A percentile compares a stretch with the other conserved stretches of the same genome.
phyloP scores from a whole-genome alignment of 2,329 filamentous ascomycete genomes.

The Calonectria ilicicola region DNA sequence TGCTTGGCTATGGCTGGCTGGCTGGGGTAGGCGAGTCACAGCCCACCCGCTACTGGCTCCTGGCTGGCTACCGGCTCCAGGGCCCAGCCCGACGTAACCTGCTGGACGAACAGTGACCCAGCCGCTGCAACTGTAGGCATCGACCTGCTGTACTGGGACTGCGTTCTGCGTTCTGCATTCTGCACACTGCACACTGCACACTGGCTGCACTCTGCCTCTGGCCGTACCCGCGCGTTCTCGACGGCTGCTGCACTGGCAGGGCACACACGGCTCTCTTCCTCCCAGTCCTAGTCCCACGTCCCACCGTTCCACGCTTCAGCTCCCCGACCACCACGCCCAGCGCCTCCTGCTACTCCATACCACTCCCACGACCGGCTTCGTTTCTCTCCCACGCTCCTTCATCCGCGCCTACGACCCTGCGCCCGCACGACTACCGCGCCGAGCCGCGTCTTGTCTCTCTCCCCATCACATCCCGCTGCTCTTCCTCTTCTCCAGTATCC shows the following conservation, averaged over 20 bases:
- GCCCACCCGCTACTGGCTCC: neutral
- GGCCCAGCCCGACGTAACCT: neutral
- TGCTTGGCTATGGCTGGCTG: neutral
- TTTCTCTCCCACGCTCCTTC: constrained; percentile 46
- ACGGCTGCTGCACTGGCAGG: neutral
- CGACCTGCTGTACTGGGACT: neutral
- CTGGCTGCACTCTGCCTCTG: constrained; percentile 7
- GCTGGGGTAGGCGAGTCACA: constrained; percentile 9
- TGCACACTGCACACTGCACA: constrained; percentile 2
- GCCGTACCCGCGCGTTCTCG: neutral
- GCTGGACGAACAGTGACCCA: constrained; percentile 8
- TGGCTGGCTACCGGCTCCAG: neutral
- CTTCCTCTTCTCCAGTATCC: constrained; percentile 31
- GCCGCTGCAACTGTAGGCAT: neutral
- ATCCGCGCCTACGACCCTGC: constrained; percentile 25
- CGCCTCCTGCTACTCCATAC: constrained; percentile 41
- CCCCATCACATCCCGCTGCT: constrained; percentile 32
- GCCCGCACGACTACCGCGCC: constrained; percentile 40
- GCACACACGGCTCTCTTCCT: constrained; percentile 11
- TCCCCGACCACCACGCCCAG: constrained; percentile 37
- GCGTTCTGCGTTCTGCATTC: constrained; percentile 1
- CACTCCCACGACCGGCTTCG: constrained; percentile 45
- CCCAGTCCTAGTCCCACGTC: constrained; percentile 32
- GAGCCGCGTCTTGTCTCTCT: constrained; percentile 39
- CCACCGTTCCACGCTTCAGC: constrained; percentile 36